Conservation (phyloP, 768 basidiomycete species). For the Serendipita sp. region DNA sequence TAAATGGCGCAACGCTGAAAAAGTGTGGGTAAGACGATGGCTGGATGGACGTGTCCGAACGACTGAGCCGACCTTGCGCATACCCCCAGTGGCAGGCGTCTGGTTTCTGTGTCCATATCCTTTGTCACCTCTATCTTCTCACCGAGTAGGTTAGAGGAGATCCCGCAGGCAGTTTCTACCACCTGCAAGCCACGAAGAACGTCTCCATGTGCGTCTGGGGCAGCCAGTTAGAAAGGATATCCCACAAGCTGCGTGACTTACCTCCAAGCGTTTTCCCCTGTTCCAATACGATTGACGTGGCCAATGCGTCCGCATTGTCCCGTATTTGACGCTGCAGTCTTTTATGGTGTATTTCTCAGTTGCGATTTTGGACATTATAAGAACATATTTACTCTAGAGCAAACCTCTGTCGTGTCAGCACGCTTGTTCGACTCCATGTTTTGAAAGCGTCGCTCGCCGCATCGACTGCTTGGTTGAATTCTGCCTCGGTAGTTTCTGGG, state of each 20-base stretch:
- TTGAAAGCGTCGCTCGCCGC: conserved; percentile 77
- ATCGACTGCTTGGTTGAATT: conserved; percentile 71
- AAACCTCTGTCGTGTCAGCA: conserved; percentile 76
- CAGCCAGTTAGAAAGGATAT: not conserved
- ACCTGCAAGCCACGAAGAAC: conserved; percentile 85
- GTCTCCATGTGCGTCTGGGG: conserved; percentile 82
- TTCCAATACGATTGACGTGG: conserved; percentile 79
- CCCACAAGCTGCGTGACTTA: conserved; percentile 18
- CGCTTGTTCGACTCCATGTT: conserved; percentile 73
- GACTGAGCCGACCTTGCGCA: conserved; percentile 18
- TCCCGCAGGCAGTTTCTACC: conserved; percentile 55
- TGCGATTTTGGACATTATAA: not conserved
- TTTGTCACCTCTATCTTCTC: conserved; percentile 69
- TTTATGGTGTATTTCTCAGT: conserved; percentile 5
- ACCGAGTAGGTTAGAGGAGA: conserved; percentile 73
- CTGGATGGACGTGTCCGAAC: conserved; percentile 2
- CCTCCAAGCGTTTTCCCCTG: conserved; percentile 90
- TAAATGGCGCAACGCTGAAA: conserved; percentile 50
- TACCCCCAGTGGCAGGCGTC: conserved; percentile 27
- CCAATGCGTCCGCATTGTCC: conserved; percentile 71
- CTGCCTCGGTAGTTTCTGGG: conserved; percentile 68
- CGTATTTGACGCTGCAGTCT: conserved; percentile 83
- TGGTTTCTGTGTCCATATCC: conserved; percentile 34
- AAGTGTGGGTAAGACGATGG: conserved; percentile 16
- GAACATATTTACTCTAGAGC: conserved; percentile 57